Percentiles rank a stretch among this genome's conserved stretches.
phyloP scores from a whole-genome alignment of 148 eudicot genomes.

The Rhododendron mucronatum region DNA sequence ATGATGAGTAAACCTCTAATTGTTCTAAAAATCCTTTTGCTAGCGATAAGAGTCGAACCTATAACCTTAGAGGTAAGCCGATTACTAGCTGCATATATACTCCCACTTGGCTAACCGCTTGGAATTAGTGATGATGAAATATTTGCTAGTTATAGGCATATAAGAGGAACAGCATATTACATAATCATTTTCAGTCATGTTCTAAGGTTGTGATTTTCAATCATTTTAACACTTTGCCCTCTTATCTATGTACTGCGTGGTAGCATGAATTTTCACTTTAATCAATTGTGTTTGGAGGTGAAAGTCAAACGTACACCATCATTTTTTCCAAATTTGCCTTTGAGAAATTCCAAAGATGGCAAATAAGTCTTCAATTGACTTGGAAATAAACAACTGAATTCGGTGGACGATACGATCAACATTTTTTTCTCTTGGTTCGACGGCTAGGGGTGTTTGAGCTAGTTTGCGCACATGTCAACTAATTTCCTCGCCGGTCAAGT shows the following conservation, averaged over 20 bases:
- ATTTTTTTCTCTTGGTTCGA: background rate
- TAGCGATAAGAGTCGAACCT: background rate
- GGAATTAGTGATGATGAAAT: background rate
- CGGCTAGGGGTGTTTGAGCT: background rate
- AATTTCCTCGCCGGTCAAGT: accelerated
- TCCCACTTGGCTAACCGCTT: background rate
- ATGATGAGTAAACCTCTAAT: background rate
- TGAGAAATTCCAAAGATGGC: background rate
- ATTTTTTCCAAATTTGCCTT: background rate
- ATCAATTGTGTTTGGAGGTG: background rate
- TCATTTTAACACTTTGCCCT: background rate
- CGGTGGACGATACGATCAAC: background rate
- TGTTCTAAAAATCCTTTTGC: background rate
- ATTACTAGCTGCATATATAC: background rate
- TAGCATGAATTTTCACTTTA: background rate
- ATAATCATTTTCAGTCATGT: background rate
- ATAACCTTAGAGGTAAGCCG: background rate
- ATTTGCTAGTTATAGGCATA: background rate
- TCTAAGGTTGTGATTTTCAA: background rate
- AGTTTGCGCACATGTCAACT: background rate
- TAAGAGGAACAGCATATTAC: background rate
- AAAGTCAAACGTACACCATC: background rate
- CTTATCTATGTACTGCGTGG: background rate
- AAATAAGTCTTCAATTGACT: background rate
- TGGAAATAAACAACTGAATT: background rate